Evolutionary conservation across 768 basidiomycete genomes (phyloP).

Genomic region (Hebeloma cylindrosporum): DNA sequence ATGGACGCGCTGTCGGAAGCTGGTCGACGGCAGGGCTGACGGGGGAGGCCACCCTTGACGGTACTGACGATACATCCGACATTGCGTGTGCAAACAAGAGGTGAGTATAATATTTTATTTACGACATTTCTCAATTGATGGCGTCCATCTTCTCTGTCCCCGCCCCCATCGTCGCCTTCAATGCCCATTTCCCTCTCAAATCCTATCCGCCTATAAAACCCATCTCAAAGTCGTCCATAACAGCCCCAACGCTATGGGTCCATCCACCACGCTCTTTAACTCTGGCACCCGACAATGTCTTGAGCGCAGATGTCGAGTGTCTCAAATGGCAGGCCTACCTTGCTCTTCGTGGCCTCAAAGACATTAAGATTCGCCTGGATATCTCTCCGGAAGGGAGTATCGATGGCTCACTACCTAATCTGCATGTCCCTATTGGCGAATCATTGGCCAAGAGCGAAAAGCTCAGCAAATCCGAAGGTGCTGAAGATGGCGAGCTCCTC

Average conservation of each 20-base stretch:
- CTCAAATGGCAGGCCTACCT: conserved; percentile 90
- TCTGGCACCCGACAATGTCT: conserved; percentile 27
- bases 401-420: conserved; percentile 66
- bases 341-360: conserved; percentile 58
- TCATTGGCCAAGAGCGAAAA: conserved; percentile 24
- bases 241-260: conserved; percentile 63
- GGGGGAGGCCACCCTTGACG: conserved; percentile 61
- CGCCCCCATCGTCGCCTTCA: conserved; percentile 45
- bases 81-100: conserved; percentile 23
- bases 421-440: conserved; percentile 51
- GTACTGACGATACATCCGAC: conserved; percentile 52
- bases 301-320: conserved; percentile 82
- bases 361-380: conserved; percentile 64
- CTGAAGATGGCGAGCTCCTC: conserved; percentile 50
- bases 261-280: conserved; percentile 41
- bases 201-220: conserved; percentile 44
- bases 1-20: conserved; percentile 53
- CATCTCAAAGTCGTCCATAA: conserved; percentile 24
- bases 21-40: conserved; percentile 40
- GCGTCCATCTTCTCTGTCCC: conserved; percentile 26
- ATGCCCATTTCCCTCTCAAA: conserved; percentile 61
- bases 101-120: conserved; percentile 17
- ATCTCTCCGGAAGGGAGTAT: conserved; percentile 68
- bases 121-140: conserved; percentile 19
- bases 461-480: conserved; percentile 22